Base-by-base conservation (phyloP, 2,329 filamentous ascomycete genomes). In the Aspergillus bombycis region DNA sequence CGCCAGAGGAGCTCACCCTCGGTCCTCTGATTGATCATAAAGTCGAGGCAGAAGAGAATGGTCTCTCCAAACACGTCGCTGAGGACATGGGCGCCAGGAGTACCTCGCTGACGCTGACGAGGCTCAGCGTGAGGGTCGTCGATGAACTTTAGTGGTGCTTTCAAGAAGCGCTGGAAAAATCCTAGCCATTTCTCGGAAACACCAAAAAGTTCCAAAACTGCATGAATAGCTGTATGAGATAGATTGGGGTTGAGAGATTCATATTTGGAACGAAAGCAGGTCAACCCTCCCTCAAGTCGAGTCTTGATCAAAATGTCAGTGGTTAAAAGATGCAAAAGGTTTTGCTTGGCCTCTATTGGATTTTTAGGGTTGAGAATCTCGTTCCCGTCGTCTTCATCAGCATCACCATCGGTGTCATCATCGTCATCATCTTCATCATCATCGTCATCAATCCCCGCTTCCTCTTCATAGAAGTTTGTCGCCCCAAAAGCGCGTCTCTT, bases 41-140 rank as follows among this genome's bases (percentile, higher is more conserved):
- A 64, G 32, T 66, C 64, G 5, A 66, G 64, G 8, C 64, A 66
- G 45, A 66, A 66, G 7, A 66, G 56, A 7, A 60, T 64, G 0
- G 53, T 36, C 53, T 66, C 64, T 12, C 64, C 64, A 48, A 66
- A 66, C 2, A 64, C 59, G 12, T 66, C 64, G n/a, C 64, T 66
- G 1, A 66, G 45, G 1, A 64, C 62, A 26, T 66, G 64, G 8
- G 62, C 48, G 1, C 59, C 62, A 6, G 62, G 64, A 4, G 57
- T 64, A 2, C 64, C 64, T 3, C 64, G 64, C 7, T 45, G 62
- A 12, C 64, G 64, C 28, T 34, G 32, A 19, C 62, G 64, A 3
- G 64, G 59, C 21, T 60, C 53, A 1, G 46, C 30, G 28, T 54
- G 28, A 26, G 41, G 26, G 3, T 66, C 64, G n/a, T 66, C 64